Evolutionary conservation across 108 stramenopile species (phyloP), one percentile per base, ranked within the genome.

Genomic region (Skeletonema costatum): DNA sequence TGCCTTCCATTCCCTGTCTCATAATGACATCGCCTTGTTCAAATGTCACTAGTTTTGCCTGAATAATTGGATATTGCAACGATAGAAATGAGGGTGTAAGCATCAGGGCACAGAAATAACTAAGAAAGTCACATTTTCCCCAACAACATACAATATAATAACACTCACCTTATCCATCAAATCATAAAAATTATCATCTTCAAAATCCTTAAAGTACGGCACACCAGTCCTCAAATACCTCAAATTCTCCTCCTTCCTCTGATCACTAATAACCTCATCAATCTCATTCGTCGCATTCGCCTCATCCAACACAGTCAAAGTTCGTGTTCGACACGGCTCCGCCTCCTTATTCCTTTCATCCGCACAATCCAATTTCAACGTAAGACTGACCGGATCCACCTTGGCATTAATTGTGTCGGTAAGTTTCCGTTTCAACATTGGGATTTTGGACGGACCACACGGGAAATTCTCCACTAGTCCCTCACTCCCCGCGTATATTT

Each of bases 391-490:
- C 1, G 87, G 73, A 80, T 90, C 88, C n/a, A 95, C 82, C 62
- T 81, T 72, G 39, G 84, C 78, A 64, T 90, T 87, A 62, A 95
- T 76, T 2, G 88, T 71, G 61, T 89, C 80, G 2, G 77, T 80
- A 41, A 96, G 62, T 69, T 94, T 96, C 11, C 89, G 78, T 75
- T 87, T 91, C 70, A 96, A 77, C 70, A 93, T 89, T 39, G 92
- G 91, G 10, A 93, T 84, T 64, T 96, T 96, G 46, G 85, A 86
- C 0, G 95, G 95, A n/a, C 95, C 95, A 70, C 95, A 96, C 42
- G 95, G 92, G 69, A 96, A 96, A 32, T 82, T 92, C 70, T 96
- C 95, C 32, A 88, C 82, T 14, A 88, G 60, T 2, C 86, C 81
- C 32, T 77, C 71, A 48, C 67, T 60, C 7, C 83, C 80, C 0